Evolutionary conservation across 2,329 filamentous ascomycete genomes (phyloP).

Genomic region (Calonectria naviculata): DNA sequence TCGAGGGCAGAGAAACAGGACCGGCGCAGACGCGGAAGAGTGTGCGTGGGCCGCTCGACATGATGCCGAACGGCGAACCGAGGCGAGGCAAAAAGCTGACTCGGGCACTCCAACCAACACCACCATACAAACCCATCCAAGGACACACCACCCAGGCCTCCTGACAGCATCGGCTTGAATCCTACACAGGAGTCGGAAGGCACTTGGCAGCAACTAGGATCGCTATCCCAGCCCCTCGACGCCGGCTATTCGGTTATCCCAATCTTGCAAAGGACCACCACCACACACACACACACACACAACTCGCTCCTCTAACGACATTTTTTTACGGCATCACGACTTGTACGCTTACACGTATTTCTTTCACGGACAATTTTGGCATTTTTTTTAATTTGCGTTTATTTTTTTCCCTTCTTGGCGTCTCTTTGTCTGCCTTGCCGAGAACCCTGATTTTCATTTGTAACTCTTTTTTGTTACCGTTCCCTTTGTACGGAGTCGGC

Average conservation of each 20-base stretch:
- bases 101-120: background rate
- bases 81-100: background rate
- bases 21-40: background rate
- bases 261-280: background rate
- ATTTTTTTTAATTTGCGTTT: background rate
- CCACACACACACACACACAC: background rate
- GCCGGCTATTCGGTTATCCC: background rate
- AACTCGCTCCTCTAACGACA: background rate
- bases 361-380: background rate
- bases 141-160: background rate
- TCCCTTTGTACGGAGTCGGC: background rate
- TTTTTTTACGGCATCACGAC: constrained; percentile 3
- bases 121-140: background rate
- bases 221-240: background rate
- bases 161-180: background rate
- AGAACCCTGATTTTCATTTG: background rate
- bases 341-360: background rate
- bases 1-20: background rate
- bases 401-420: background rate
- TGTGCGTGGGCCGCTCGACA: constrained; percentile 6
- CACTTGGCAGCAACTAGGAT: background rate
- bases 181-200: background rate
- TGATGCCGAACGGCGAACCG: background rate
- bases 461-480: background rate
- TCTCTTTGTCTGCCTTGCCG: background rate